Evolutionary conservation across 805 yeast species (phyloP).

Genomic region (Ogataea polymorpha): DNA sequence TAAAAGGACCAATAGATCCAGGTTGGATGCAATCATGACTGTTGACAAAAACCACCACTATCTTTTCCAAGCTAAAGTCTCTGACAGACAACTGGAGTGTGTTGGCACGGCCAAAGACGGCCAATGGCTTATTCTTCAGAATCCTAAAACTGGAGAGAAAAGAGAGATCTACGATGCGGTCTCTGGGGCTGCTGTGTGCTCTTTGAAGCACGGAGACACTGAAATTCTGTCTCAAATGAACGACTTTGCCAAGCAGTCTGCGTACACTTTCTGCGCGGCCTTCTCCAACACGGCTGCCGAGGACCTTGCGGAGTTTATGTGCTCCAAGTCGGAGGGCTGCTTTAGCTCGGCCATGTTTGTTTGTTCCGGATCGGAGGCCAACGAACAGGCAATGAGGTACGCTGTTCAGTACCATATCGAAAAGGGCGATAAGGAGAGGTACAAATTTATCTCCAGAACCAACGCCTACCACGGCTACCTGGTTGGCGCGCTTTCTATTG

Average conservation of each 20-base stretch:
- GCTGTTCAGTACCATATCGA: conserved; percentile 47
- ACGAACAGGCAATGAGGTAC: conserved; percentile 72
- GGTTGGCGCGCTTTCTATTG: conserved; percentile 42
- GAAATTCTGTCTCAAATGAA: conserved; percentile 27
- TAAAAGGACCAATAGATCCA: neutral
- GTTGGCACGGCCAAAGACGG: conserved; percentile 41
- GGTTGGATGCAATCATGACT: conserved; percentile 6
- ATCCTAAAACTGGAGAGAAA: conserved; percentile 36
- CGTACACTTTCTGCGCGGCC: conserved; percentile 32
- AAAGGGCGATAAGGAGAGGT: conserved; percentile 37
- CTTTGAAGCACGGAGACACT: conserved; percentile 41
- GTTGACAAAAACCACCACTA: conserved; percentile 25
- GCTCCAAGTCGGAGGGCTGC: conserved; percentile 33
- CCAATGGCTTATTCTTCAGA: conserved; percentile 36
- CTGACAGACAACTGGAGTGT: conserved; percentile 33
- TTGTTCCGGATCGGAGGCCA: conserved; percentile 74
- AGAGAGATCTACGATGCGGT: conserved; percentile 36
- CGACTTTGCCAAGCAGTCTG: conserved; percentile 33
- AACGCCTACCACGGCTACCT: conserved; percentile 47
- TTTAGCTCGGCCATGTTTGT: conserved; percentile 42
- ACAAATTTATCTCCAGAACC: conserved; percentile 39
- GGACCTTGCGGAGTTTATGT: conserved; percentile 40
- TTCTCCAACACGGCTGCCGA: conserved; percentile 39
- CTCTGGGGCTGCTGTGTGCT: conserved; percentile 48
- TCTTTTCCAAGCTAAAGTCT: conserved; percentile 41